Percentiles rank a stretch among this genome's conserved stretches.
Conservation (phyloP, 2,329 filamentous ascomycete species). For the Beauveria pseudobassiana region DNA sequence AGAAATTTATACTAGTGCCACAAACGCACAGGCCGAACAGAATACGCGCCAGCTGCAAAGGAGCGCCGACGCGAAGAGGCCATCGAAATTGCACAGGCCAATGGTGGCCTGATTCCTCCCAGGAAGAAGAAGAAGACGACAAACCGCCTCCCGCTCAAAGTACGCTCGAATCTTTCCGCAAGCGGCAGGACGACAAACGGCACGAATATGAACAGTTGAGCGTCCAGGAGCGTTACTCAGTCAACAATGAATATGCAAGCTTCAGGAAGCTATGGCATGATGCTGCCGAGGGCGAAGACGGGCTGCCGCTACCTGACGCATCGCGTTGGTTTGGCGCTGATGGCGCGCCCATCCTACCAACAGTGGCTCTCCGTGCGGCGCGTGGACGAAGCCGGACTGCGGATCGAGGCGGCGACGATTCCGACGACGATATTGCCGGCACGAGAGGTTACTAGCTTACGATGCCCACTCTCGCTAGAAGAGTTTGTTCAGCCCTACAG, state of each 20-base stretch:
- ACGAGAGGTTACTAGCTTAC: constrained; percentile 55
- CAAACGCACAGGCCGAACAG: constrained; percentile 17
- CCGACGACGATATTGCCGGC: constrained; percentile 61
- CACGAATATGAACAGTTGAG: constrained; percentile 35
- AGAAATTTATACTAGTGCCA: constrained; percentile 26
- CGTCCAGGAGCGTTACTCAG: constrained; percentile 41
- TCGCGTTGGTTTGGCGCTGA: constrained; percentile 45
- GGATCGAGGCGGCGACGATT: constrained; percentile 34
- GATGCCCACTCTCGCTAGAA: constrained; percentile 61
- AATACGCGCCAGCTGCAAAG: constrained; percentile 11
- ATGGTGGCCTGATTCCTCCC: constrained; percentile 12
- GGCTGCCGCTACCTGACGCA: constrained; percentile 44
- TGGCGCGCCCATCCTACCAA: constrained; percentile 33
- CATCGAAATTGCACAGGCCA: constrained; percentile 13
- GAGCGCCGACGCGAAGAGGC: neutral
- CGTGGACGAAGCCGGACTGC: constrained; percentile 11
- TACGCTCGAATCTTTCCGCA: constrained; percentile 26
- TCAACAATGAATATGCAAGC: constrained; percentile 51
- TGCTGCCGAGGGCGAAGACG: constrained; percentile 39
- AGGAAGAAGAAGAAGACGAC: constrained; percentile 20
- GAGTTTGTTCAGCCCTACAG: constrained; percentile 60
- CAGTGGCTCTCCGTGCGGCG: constrained; percentile 13
- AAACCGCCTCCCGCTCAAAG: constrained; percentile 18
- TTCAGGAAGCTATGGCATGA: constrained; percentile 54
- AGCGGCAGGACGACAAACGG: constrained; percentile 29